Conservation (phyloP, 257 asterid genomes). For the Solanum peruvianum region DNA sequence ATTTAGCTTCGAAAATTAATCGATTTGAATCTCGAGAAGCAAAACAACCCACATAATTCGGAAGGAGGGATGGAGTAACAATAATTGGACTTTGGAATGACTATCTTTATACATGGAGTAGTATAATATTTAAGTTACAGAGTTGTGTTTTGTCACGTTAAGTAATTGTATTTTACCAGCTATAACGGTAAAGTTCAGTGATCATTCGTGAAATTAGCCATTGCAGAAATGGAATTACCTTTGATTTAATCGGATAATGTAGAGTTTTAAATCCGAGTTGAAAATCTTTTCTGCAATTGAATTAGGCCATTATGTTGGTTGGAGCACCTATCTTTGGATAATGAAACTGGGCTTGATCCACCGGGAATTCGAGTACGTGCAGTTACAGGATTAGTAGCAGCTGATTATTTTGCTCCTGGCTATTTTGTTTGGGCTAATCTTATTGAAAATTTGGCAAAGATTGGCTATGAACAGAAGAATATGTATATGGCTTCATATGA, state of each 20-base stretch:
- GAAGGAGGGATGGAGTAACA: too few species aligned
- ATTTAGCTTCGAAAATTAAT: not conserved
- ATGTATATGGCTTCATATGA: constrained; percentile 95
- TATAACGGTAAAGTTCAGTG: not conserved
- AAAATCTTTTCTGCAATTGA: not conserved
- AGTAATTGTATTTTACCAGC: not conserved
- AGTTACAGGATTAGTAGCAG: constrained; percentile 74
- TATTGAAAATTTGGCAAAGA: constrained; percentile 79
- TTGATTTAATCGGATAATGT: not conserved
- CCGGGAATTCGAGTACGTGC: constrained; percentile 86
- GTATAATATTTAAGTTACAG: not conserved
- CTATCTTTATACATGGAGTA: not conserved
- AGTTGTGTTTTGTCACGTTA: not conserved
- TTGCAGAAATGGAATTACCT: not conserved
- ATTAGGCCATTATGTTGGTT: constrained; percentile 90
- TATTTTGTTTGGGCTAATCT: constrained; percentile 89
- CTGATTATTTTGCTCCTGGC: constrained; percentile 90
- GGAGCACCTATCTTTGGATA: constrained; percentile 86
- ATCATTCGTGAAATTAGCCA: not conserved
- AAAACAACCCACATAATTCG: too few species aligned
- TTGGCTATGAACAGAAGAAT: constrained; percentile 86
- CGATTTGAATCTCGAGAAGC: too few species aligned
- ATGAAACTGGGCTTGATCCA: constrained; percentile 92
- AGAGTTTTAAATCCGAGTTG: not conserved
- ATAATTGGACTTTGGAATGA: not conserved